Conservation (phyloP, 1,284 basidiomycete species). For the Grifola frondosa region DNA sequence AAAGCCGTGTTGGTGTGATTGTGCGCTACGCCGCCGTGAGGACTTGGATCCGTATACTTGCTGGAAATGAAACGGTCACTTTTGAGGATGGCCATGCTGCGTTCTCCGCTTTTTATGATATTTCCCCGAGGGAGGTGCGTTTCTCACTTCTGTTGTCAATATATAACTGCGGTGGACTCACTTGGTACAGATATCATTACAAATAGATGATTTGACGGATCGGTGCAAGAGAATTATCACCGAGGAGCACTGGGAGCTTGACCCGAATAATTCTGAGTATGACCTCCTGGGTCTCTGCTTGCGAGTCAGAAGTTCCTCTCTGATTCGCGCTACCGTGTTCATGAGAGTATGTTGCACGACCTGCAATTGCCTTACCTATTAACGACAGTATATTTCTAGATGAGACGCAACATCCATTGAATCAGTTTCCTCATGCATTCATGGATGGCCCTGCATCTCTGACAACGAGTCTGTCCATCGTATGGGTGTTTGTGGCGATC, state of each 20-base stretch:
- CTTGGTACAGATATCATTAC: conserved; percentile 32
- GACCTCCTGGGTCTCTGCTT: conserved; percentile 18
- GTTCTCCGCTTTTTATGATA: conserved; percentile 56
- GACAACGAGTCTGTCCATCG: conserved; percentile 61
- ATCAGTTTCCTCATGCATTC: conserved; percentile 61
- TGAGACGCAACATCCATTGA: conserved; percentile 42
- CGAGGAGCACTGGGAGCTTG: conserved; percentile 12
- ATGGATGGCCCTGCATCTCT: conserved; percentile 42
- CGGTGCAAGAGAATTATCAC: conserved; percentile 28
- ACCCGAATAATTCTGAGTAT: conserved; percentile 16
- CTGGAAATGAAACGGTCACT: conserved; percentile 21
- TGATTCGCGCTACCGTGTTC: conserved; percentile 21
- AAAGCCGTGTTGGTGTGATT: conserved; percentile 43
- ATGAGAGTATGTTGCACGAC: conserved; percentile 21
- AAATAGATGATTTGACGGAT: conserved; percentile 42
- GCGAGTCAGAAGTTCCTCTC: conserved; percentile 21
- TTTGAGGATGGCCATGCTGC: conserved; percentile 51
- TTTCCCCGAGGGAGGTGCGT: conserved; percentile 44
- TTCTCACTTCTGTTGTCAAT: conserved; percentile 3
- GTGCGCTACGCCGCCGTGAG: conserved; percentile 42
- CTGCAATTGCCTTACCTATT: not conserved
- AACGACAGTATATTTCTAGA: conserved; percentile 34
- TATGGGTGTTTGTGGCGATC: conserved; percentile 57
- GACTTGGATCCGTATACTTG: conserved; percentile 38
- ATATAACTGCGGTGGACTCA: not conserved